Conservation (phyloP, 192 early-diverging fungal species). For the Backusella australiensis region DNA sequence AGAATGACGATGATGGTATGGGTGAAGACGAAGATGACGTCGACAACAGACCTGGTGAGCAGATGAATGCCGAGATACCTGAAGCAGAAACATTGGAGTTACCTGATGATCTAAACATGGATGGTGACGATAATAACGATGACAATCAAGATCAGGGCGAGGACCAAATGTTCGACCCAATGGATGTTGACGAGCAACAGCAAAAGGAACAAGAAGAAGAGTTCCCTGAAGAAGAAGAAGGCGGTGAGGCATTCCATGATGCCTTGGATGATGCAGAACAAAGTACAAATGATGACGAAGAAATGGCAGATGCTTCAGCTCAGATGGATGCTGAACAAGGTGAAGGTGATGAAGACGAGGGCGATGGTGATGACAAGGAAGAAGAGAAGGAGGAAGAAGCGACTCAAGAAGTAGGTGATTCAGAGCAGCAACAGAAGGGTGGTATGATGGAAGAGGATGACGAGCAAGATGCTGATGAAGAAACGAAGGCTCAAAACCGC, state of each 20-base stretch:
- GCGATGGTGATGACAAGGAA: constrained; percentile 38
- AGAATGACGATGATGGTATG: constrained; percentile 43
- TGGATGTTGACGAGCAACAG: constrained; percentile 50
- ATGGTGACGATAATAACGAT: constrained; percentile 56
- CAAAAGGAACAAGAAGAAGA: constrained; percentile 38
- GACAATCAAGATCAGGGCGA: constrained; percentile 52
- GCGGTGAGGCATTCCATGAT: constrained; percentile 40
- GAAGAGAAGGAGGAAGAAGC: constrained; percentile 46
- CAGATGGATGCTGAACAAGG: constrained; percentile 33
- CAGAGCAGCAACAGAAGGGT: constrained; percentile 36
- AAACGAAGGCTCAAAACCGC: constrained; percentile 37
- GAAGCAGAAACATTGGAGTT: constrained; percentile 77
- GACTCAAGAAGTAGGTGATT: constrained; percentile 36
- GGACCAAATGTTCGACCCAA: constrained; percentile 43
- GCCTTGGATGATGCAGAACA: constrained; percentile 41
- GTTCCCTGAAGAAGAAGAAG: constrained; percentile 38
- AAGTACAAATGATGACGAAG: constrained; percentile 42
- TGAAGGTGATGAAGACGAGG: constrained; percentile 45
- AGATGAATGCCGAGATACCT: constrained; percentile 52
- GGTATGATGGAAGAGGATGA: constrained; percentile 45
- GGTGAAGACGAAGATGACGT: constrained; percentile 43
- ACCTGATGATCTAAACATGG: constrained; percentile 76
- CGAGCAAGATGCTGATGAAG: constrained; percentile 37
- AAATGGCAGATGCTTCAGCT: constrained; percentile 39
- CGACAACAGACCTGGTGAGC: constrained; percentile 49